phyloP scores from a whole-genome alignment of 768 basidiomycete genomes.

The Lactifluus rugatus region DNA sequence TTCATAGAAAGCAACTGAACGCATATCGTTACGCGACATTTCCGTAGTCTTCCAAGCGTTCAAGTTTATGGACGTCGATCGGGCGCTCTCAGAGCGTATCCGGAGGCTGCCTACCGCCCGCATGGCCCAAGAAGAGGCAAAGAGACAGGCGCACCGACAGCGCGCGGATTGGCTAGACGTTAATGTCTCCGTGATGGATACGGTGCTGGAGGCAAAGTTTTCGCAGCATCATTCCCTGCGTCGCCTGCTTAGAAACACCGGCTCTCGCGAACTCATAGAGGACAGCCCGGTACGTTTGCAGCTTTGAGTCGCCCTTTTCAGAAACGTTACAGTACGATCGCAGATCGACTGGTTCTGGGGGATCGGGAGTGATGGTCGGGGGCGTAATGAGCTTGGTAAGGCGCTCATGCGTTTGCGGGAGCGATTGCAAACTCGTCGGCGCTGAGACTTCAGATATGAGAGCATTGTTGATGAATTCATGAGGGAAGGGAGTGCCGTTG shows the following conservation, averaged over 20 bases:
- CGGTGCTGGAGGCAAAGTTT: slow-evolving; percentile 33
- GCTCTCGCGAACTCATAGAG: slow-evolving; percentile 32
- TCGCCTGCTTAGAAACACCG: slow-evolving; percentile 29
- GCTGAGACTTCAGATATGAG: not conserved
- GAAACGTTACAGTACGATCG: slow-evolving; percentile 12
- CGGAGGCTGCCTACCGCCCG: slow-evolving; percentile 13
- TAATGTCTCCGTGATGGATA: slow-evolving; percentile 27
- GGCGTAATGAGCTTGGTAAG: slow-evolving; percentile 35
- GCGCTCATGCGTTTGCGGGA: slow-evolving; percentile 32
- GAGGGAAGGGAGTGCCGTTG: not conserved
- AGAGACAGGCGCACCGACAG: not conserved
- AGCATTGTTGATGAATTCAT: not conserved
- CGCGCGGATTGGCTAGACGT: slow-evolving; percentile 14
- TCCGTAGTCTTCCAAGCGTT: slow-evolving; percentile 17
- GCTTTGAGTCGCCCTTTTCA: not conserved
- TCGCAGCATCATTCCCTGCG: slow-evolving; percentile 32
- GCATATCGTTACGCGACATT: not conserved
- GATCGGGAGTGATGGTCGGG: slow-evolving; percentile 29
- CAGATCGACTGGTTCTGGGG: slow-evolving; percentile 36
- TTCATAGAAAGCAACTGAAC: not conserved
- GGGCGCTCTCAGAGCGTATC: slow-evolving; percentile 9
- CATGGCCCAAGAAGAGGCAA: slow-evolving; percentile 16
- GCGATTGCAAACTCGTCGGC: slow-evolving; percentile 24
- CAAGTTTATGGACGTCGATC: slow-evolving; percentile 11
- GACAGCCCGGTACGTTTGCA: slow-evolving; percentile 24